A percentile compares a stretch with the other conserved stretches of the same genome.
Evolutionary conservation across 2,329 filamentous ascomycete genomes (phyloP).

Genomic region (Neonectria neomacrospora): DNA sequence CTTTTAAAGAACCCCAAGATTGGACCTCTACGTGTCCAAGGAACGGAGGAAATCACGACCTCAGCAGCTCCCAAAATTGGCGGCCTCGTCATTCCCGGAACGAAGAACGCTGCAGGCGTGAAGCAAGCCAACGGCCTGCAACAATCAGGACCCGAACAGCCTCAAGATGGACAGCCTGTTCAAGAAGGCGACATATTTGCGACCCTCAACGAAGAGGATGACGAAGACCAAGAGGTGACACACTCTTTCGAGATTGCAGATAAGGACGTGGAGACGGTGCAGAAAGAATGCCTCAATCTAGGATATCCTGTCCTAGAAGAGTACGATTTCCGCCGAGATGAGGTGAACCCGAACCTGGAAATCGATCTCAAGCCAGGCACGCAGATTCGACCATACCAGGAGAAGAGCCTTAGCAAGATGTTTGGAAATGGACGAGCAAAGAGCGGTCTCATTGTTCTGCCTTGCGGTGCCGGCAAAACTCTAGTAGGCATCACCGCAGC

Average conservation of each 20-base stretch:
- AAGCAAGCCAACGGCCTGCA: conserved; percentile 71
- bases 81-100: conserved; percentile 91
- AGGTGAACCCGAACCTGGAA: conserved; percentile 87
- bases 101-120: conserved; percentile 89
- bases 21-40: conserved; percentile 80
- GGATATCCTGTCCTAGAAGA: conserved; percentile 92
- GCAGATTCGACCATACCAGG: conserved; percentile 93
- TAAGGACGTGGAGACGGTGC: conserved; percentile 83
- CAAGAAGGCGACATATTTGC: conserved; percentile 77
- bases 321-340: conserved; percentile 95
- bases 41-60: conserved; percentile 76
- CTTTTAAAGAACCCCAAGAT: conserved; percentile 89
- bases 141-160: conserved; percentile 48
- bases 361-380: conserved; percentile 92
- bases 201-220: conserved; percentile 82
- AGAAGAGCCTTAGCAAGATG: conserved; percentile 98
- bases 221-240: conserved; percentile 87
- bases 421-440: conserved; percentile 98
- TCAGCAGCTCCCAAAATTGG: conserved; percentile 87
- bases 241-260: conserved; percentile 94
- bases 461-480: conserved; percentile 96
- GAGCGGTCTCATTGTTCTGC: conserved; percentile 96
- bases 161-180: conserved; percentile 60
- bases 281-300: conserved; percentile 88
- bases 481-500: conserved; percentile 98